Evolutionary conservation across 192 early-diverging fungal species (phyloP).

Genomic region (Backusella morwellensis): DNA sequence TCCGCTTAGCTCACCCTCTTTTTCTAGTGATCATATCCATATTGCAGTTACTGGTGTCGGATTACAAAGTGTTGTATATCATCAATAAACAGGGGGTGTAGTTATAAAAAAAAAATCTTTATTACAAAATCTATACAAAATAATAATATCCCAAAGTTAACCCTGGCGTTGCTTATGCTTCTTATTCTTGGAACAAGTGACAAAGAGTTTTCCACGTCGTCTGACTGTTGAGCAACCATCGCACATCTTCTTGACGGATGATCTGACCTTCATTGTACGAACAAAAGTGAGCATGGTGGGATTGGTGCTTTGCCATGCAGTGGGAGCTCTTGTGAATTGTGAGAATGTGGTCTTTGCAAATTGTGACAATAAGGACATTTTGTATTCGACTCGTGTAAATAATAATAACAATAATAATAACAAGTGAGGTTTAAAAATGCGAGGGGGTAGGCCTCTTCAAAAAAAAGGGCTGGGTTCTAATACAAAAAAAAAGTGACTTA

Average conservation of each 20-base stretch:
- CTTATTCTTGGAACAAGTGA: slow-evolving; percentile 87
- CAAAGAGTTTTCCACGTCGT: slow-evolving; percentile 81
- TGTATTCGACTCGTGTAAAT: not conserved
- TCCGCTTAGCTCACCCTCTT: not conserved
- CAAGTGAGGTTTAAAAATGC: not conserved
- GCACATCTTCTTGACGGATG: slow-evolving; percentile 88
- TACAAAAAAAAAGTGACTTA: not conserved
- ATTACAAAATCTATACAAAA: slow-evolving; percentile 12
- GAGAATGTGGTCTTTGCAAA: slow-evolving; percentile 3
- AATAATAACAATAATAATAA: not conserved
- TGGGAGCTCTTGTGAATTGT: slow-evolving; percentile 16
- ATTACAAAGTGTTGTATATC: slow-evolving; percentile 37
- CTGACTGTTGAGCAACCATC: slow-evolving; percentile 86
- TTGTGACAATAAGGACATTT: slow-evolving; percentile 20
- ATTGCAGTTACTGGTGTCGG: slow-evolving; percentile 58
- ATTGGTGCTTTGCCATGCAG: slow-evolving; percentile 12
- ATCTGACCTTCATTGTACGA: slow-evolving; percentile 85
- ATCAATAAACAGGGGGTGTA: not conserved
- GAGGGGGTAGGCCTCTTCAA: not conserved
- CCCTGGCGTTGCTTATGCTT: slow-evolving; percentile 96
- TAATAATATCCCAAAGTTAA: slow-evolving; percentile 37
- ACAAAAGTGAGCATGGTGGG: slow-evolving; percentile 30
- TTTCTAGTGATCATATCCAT: slow-evolving; percentile 7
- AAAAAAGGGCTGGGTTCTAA: not conserved
- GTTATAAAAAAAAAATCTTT: not conserved